Conservation (phyloP, 352 stramenopile genomes). For the Aphanomyces euteiches region DNA sequence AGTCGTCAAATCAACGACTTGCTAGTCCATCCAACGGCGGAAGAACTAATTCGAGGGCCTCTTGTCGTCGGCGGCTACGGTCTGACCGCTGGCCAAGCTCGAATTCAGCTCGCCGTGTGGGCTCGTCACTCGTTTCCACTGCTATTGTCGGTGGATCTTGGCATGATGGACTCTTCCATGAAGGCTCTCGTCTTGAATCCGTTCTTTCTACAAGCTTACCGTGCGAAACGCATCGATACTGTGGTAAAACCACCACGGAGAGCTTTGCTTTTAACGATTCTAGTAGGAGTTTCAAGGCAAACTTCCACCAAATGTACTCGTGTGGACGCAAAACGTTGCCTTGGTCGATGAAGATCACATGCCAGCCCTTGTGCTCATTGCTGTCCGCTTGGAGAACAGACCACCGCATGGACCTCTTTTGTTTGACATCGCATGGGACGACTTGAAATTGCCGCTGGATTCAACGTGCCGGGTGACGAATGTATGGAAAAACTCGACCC, state of each 20-base stretch:
- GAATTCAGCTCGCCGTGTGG: not conserved
- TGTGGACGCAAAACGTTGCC: not conserved
- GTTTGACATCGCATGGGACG: not conserved
- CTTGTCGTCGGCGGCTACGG: slow-evolving; percentile 2
- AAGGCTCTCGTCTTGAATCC: not conserved
- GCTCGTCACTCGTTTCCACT: not conserved
- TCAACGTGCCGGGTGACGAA: not conserved
- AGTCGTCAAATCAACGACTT: not conserved
- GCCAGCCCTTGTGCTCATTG: not conserved
- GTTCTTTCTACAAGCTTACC: not conserved
- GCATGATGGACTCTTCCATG: not conserved
- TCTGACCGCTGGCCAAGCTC: not conserved
- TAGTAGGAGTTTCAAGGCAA: not conserved
- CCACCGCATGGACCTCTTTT: not conserved
- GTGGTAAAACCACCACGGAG: not conserved
- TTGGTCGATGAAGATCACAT: not conserved
- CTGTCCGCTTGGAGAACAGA: not conserved
- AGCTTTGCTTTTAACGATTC: not conserved
- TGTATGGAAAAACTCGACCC: not conserved
- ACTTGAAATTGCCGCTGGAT: not conserved
- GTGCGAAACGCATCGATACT: not conserved
- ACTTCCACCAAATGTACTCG: not conserved
- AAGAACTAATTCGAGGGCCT: not conserved
- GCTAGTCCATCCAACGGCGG: not conserved
- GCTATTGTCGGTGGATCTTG: not conserved